Evolutionary conservation across 2,329 filamentous ascomycete genomes (phyloP).

Genomic region (Stenocarpella maydis): DNA sequence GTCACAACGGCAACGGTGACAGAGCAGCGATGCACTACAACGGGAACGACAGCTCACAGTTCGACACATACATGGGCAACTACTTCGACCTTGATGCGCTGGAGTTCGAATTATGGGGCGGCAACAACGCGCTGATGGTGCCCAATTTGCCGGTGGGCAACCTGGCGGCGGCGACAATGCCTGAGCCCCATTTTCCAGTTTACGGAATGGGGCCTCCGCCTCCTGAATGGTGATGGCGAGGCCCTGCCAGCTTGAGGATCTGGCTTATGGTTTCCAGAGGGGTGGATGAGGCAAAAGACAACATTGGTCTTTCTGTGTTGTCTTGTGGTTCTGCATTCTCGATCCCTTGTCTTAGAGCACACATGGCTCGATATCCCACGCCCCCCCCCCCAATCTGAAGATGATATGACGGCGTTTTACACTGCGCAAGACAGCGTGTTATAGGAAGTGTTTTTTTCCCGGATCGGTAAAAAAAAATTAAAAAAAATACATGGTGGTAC

Average conservation of each 20-base stretch:
- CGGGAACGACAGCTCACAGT: constrained; percentile 37
- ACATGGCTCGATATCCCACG: constrained; percentile 21
- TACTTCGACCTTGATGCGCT: constrained; percentile 54
- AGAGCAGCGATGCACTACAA: constrained; percentile 22
- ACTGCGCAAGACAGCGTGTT: not conserved
- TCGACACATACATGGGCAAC: constrained; percentile 55
- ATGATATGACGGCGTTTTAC: not conserved
- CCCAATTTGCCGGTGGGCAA: constrained; percentile 2
- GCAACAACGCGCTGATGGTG: constrained; percentile 35
- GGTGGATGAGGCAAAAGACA: not conserved
- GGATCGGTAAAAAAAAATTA: no score
- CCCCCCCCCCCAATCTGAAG: no score
- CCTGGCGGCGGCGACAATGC: not conserved
- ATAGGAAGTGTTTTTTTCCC: not conserved
- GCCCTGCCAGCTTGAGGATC: not conserved
- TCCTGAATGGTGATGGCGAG: constrained; percentile 38
- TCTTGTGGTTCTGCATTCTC: not conserved
- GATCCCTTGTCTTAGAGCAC: constrained; percentile 5
- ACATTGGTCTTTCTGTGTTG: not conserved
- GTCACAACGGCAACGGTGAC: not conserved
- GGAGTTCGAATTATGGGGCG: constrained; percentile 57
- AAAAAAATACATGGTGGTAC: not conserved
- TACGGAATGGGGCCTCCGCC: constrained; percentile 39
- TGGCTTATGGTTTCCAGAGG: not conserved
- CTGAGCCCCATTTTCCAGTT: constrained; percentile 34